Evolutionary conservation across 345 rosid genomes (phyloP).

Genomic region (Eucalyptus leucophloia): DNA sequence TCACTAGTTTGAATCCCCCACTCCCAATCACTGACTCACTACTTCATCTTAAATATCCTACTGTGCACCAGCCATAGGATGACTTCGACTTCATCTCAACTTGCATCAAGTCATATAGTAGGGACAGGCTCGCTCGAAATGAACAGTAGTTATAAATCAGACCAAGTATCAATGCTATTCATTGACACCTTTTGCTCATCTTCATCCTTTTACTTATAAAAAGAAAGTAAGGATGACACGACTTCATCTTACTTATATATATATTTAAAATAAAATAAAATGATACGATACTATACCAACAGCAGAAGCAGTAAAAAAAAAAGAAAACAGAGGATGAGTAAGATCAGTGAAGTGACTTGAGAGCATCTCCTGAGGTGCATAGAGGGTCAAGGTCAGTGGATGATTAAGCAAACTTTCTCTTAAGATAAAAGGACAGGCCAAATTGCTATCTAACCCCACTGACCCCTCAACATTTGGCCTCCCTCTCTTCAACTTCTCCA

Average conservation of each 20-base stretch:
- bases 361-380: background rate
- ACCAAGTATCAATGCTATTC: accelerated
- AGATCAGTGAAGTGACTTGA: background rate
- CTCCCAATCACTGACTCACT: accelerated
- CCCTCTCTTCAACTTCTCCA: background rate
- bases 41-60: background rate
- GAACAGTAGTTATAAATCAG: background rate
- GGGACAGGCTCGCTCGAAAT: accelerated
- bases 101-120: background rate
- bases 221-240: background rate
- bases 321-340: background rate
- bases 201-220: background rate
- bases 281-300: background rate
- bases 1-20: background rate
- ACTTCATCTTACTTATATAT: background rate
- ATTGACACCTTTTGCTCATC: background rate
- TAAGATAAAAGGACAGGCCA: background rate
- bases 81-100: background rate
- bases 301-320: background rate
- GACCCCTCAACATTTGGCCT: background rate
- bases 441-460: background rate
- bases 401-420: background rate
- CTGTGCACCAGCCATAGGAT: accelerated
- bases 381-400: background rate
- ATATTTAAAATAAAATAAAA: background rate